Conservation (phyloP, 306 rosid genomes). For the Datisca glomerata region DNA sequence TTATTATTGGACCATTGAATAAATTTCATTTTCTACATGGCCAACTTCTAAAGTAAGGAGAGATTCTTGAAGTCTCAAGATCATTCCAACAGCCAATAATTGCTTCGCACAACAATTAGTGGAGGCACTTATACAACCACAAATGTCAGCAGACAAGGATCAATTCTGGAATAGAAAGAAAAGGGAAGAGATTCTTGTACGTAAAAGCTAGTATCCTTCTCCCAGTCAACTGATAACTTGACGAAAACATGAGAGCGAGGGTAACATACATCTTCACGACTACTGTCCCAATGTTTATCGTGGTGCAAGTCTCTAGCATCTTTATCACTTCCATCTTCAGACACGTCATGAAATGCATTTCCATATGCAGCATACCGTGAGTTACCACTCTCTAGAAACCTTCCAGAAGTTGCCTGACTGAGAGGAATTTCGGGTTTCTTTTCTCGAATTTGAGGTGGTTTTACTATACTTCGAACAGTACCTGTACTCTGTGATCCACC, state of each 20-base stretch:
- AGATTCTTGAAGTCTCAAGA: conserved; percentile 6
- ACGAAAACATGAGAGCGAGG: conserved; percentile 8
- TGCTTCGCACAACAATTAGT: background rate
- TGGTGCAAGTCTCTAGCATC: conserved; percentile 28
- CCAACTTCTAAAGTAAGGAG: background rate
- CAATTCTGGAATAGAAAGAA: no score
- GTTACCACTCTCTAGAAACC: conserved; percentile 41
- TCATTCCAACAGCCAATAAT: conserved; percentile 4
- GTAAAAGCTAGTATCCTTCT: no score
- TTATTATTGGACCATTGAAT: no score
- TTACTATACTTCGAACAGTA: conserved; percentile 56
- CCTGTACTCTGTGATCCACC: conserved; percentile 77
- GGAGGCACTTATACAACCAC: background rate
- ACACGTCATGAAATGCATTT: conserved; percentile 29
- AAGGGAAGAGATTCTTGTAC: no score
- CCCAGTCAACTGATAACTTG: background rate
- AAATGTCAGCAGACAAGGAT: background rate
- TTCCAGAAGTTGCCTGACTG: conserved; percentile 42
- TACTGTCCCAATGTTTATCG: conserved; percentile 28
- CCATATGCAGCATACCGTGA: conserved; percentile 34
- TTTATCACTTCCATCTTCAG: conserved; percentile 27
- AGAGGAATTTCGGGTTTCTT: conserved; percentile 43
- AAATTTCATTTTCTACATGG: no score
- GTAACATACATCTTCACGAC: conserved; percentile 58
- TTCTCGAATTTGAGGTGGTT: conserved; percentile 89